Conservation (phyloP, 352 stramenopile species). For the Globisporangium cylindrosporum region DNA sequence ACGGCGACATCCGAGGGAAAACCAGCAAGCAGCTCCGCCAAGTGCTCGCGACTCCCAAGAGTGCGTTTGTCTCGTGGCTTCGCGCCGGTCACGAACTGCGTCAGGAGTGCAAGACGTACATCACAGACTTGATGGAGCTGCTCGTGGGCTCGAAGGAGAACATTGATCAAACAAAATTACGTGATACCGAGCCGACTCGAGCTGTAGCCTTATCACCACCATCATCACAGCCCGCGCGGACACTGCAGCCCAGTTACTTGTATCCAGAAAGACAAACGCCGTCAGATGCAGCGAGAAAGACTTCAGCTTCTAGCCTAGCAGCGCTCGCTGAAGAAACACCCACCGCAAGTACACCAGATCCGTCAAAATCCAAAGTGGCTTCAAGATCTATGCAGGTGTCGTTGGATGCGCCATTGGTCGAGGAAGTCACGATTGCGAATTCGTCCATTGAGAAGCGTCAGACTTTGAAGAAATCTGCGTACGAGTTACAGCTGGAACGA, state of each 20-base stretch:
- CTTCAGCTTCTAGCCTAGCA: neutral
- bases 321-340: neutral
- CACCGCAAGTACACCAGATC: neutral
- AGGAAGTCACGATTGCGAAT: neutral
- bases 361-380: neutral
- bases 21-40: constrained; percentile 52
- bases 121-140: constrained; percentile 80
- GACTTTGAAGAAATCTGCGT: constrained; percentile 29
- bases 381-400: neutral
- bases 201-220: too few species aligned
- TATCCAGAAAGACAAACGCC: neutral
- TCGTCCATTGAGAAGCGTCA: constrained; percentile 4
- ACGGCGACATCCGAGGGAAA: constrained; percentile 45
- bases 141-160: constrained; percentile 55
- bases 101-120: constrained; percentile 83
- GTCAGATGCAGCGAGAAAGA: neutral
- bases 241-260: neutral
- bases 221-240: neutral
- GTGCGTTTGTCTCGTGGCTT: constrained; percentile 89
- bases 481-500: constrained; percentile 40
- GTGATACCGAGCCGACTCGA: neutral
- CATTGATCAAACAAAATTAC: constrained; percentile 3
- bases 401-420: constrained; percentile 6
- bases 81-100: constrained; percentile 85
- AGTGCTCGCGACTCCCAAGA: constrained; percentile 39